phyloP scores from a whole-genome alignment of 805 yeast genomes.

The Schwanniomyces vanrijiae region DNA sequence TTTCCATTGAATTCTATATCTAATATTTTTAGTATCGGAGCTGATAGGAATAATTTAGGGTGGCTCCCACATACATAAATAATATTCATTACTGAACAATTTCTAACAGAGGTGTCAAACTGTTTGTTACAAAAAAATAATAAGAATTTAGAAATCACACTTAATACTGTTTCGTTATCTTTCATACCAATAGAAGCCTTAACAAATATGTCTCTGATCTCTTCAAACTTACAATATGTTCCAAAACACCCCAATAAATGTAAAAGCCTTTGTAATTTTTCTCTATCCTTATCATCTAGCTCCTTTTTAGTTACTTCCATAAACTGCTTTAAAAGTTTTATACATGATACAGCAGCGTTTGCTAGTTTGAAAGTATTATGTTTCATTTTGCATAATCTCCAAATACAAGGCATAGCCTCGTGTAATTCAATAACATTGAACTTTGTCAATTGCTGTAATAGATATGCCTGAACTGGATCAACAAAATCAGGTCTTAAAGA shows the following conservation, averaged over 20 bases:
- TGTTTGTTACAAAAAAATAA: constrained; percentile 48
- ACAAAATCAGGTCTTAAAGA: constrained; percentile 54
- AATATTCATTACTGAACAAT: constrained; percentile 56
- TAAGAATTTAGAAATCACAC: constrained; percentile 59
- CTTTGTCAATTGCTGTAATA: constrained; percentile 60
- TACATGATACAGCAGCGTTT: constrained; percentile 63
- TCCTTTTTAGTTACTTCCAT: constrained; percentile 23
- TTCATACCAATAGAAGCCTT: constrained; percentile 42
- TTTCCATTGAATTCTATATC: constrained; percentile 46
- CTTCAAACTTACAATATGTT: constrained; percentile 62
- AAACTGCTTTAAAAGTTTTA: constrained; percentile 51
- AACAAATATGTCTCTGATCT: constrained; percentile 37
- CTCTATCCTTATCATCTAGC: constrained; percentile 30
- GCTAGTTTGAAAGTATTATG: constrained; percentile 50
- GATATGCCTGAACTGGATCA: constrained; percentile 46
- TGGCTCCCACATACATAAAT: constrained; percentile 60
- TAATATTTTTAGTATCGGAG: constrained; percentile 50
- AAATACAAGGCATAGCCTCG: constrained; percentile 72
- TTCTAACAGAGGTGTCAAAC: constrained; percentile 35
- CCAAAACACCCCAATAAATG: constrained; percentile 73
- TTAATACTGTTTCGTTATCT: constrained; percentile 53
- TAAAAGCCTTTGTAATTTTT: constrained; percentile 54
- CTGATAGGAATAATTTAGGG: constrained; percentile 65
- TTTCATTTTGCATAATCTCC: constrained; percentile 52
- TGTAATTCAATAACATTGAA: constrained; percentile 59